Conservation (phyloP, 805 yeast genomes). For the Starmera amethionina region DNA sequence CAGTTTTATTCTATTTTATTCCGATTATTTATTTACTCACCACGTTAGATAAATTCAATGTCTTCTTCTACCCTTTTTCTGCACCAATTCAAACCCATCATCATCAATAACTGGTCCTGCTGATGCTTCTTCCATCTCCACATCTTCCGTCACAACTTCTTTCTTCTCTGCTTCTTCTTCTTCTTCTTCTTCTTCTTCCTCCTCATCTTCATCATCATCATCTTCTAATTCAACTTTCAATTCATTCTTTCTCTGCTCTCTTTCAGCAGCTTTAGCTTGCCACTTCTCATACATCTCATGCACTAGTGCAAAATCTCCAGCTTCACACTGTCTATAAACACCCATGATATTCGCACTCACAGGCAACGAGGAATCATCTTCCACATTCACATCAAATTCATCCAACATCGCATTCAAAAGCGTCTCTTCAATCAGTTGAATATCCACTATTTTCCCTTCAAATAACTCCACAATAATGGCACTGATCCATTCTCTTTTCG, state of each 20-base stretch:
- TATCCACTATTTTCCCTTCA: constrained; percentile 55
- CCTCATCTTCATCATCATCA: constrained; percentile 58
- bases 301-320: constrained; percentile 41
- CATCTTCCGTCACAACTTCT: constrained; percentile 23
- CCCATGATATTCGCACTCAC: constrained; percentile 60
- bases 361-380: constrained; percentile 77
- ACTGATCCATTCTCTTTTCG: constrained; percentile 91
- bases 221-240: constrained; percentile 37
- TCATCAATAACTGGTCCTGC: constrained; percentile 73
- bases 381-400: constrained; percentile 84
- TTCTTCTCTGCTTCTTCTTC: constrained; percentile 24
- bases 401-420: constrained; percentile 85
- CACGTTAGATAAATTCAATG: constrained; percentile 4
- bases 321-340: constrained; percentile 54
- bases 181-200: constrained; percentile 37
- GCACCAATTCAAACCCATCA: constrained; percentile 89
- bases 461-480: constrained; percentile 77
- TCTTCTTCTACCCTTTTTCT: constrained; percentile 53
- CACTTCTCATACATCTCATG: constrained; percentile 53
- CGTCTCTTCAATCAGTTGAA: constrained; percentile 75
- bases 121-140: constrained; percentile 27
- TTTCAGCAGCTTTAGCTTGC: constrained; percentile 39
- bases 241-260: constrained; percentile 17
- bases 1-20: too few relatives aligned
- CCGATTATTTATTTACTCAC: too few relatives aligned